Base-by-base conservation (phyloP, 1,284 basidiomycete genomes). In the Cryptococcus amylolentus region DNA sequence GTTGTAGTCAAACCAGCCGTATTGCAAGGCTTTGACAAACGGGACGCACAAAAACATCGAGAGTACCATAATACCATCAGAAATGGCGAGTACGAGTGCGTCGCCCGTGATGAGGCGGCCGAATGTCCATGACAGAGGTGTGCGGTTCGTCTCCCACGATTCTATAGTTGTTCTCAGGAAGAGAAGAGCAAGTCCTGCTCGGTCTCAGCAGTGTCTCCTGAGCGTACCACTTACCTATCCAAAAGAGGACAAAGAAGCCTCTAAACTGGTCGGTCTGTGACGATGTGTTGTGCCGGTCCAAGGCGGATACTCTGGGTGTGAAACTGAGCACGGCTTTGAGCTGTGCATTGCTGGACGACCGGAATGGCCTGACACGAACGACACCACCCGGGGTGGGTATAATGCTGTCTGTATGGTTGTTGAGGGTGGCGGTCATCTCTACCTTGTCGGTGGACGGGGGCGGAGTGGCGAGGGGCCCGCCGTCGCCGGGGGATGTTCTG, bases 201-300 rank as follows among this genome's bases (percentile, higher is more conserved):
- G 12, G 43, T 10, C 5, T 51, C 48, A 55, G 57, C 13, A 5
- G 13, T 7, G 27, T 49, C 28, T 8, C 42, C n/a, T 20, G 10
- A 20, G 16, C 3, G 39, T 16, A 13, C 5, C 10, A 69, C 70
- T 77, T 63, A 64, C 79, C 72, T 50, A 82, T 79, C 81, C 93
- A 96, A 78, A 96, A 96, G 52, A 97, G 82, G 1, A 88, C 84
- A 77, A 92, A 96, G 81, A 96, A 96, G 1, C 93, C 93, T 64
- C 93, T 83, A 73, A 97, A 95, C 72, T 92, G 86, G 77, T 97
- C 93, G 9, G 83, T 77, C 41, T 84, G 84, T 16, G 86, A 87
- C 13, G 76, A 76, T 63, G 84, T 83, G 70, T 95, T 93, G 56
- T 82, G 81, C 45, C 85, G 87, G 77, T 97, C 92, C 68, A 97